Evolutionary conservation across 2,329 filamentous ascomycete genomes (phyloP).

Genomic region (Alternaria ethzedia): DNA sequence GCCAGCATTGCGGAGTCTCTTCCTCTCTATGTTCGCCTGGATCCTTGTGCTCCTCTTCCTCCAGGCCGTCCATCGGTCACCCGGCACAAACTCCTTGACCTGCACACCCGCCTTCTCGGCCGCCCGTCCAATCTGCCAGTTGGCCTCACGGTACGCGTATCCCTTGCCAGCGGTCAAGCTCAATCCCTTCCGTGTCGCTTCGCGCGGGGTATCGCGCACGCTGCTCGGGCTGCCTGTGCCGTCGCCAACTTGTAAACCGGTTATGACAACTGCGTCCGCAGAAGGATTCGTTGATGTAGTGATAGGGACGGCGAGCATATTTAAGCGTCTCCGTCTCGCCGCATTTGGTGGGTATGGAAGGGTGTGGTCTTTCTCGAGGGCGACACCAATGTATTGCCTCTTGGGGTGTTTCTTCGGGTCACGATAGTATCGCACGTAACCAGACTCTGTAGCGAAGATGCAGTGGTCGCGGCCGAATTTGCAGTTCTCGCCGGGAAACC

Average conservation of each 20-base stretch:
- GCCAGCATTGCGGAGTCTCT: slow-evolving; percentile 57
- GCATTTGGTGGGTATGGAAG: slow-evolving; percentile 80
- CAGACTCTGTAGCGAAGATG: slow-evolving; percentile 82
- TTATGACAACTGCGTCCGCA: slow-evolving; percentile 33
- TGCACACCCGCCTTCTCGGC: slow-evolving; percentile 66
- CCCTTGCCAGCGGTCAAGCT: slow-evolving; percentile 52
- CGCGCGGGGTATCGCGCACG: slow-evolving; percentile 35
- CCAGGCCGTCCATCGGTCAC: slow-evolving; percentile 70
- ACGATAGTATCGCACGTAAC: slow-evolving; percentile 96
- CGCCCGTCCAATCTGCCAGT: slow-evolving; percentile 71
- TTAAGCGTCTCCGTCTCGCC: slow-evolving; percentile 75
- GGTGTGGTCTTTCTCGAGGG: slow-evolving; percentile 79
- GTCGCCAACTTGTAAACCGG: slow-evolving; percentile 16
- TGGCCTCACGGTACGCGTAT: slow-evolving; percentile 69
- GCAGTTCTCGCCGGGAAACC: slow-evolving; percentile 95
- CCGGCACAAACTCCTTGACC: slow-evolving; percentile 62
- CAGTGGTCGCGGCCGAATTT: slow-evolving; percentile 96
- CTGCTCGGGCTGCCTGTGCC: slow-evolving; percentile 15
- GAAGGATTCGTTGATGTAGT: not conserved
- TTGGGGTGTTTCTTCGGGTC: slow-evolving; percentile 83
- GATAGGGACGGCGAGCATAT: slow-evolving; percentile 65
- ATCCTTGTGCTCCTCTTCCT: slow-evolving; percentile 63
- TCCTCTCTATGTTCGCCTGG: slow-evolving; percentile 61
- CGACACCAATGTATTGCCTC: slow-evolving; percentile 92
- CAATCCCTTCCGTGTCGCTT: slow-evolving; percentile 40